Conservation (phyloP, 1,284 basidiomycete genomes). For the Pyrrhoderma lamaoense region DNA sequence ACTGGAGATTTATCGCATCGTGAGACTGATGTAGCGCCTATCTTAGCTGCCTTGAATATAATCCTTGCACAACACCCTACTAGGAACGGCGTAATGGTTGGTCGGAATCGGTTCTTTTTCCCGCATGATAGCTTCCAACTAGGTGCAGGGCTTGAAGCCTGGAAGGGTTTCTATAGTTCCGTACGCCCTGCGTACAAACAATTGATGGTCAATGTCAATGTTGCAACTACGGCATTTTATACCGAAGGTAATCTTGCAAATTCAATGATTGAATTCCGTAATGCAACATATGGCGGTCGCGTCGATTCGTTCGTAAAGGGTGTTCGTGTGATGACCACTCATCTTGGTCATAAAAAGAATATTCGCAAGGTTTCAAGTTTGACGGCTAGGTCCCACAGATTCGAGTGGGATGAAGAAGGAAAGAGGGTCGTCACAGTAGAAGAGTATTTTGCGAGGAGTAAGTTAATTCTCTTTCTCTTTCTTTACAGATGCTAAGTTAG, state of each 20-base stretch:
- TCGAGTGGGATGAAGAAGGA: slow-evolving; percentile 44
- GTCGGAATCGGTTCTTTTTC: slow-evolving; percentile 72
- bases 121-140: slow-evolving; percentile 39
- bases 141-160: slow-evolving; percentile 60
- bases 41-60: slow-evolving; percentile 67
- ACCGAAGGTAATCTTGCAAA: slow-evolving; percentile 51
- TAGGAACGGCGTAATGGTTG: slow-evolving; percentile 64
- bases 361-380: slow-evolving; percentile 42
- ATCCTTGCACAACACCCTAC: slow-evolving; percentile 54
- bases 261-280: slow-evolving; percentile 45
- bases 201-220: slow-evolving; percentile 75
- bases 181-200: slow-evolving; percentile 65
- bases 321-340: slow-evolving; percentile 49
- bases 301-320: slow-evolving; percentile 47
- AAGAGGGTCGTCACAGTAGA: slow-evolving; percentile 46
- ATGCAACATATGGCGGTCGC: slow-evolving; percentile 45
- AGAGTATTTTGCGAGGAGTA: slow-evolving; percentile 56
- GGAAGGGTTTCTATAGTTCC: slow-evolving; percentile 69
- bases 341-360: slow-evolving; percentile 54
- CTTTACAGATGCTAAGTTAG: background rate
- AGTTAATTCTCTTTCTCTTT: slow-evolving; percentile 21
- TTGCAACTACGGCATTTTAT: slow-evolving; percentile 73
- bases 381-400: slow-evolving; percentile 45
- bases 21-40: slow-evolving; percentile 56
- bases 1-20: slow-evolving; percentile 51